phyloP scores from a whole-genome alignment of 2,329 filamentous ascomycete genomes.

The Claviceps sp. region DNA sequence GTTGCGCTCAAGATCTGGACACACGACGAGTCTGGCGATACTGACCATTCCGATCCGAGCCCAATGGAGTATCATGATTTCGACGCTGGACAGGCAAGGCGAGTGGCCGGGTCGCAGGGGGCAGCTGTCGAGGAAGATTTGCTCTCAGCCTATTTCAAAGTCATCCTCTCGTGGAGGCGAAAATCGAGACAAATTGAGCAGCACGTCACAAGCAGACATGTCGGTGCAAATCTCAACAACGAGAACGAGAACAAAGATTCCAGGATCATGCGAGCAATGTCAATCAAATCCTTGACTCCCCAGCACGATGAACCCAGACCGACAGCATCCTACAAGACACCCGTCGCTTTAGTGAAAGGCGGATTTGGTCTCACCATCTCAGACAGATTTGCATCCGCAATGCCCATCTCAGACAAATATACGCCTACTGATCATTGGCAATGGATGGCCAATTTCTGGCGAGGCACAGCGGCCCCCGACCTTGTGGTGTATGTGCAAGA shows the following conservation, averaged over 20 bases:
- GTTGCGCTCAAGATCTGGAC: conserved; percentile 30
- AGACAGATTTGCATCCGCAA: conserved; percentile 58
- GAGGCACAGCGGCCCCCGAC: conserved; percentile 72
- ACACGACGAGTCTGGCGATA: conserved; percentile 14
- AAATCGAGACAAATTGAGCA: conserved; percentile 57
- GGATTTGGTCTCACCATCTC: conserved; percentile 70
- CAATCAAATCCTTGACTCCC: conserved; percentile 3
- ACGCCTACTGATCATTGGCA: conserved; percentile 86
- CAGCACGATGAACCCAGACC: conserved; percentile 4
- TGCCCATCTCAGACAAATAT: conserved; percentile 67
- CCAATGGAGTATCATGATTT: not conserved
- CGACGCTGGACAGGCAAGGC: not conserved
- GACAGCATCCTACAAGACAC: conserved; percentile 26
- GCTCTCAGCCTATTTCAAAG: conserved; percentile 49
- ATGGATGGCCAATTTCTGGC: conserved; percentile 92
- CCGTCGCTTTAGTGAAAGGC: conserved; percentile 62
- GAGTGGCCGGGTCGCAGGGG: not conserved
- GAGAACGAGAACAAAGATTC: conserved; percentile 3
- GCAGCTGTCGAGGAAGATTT: conserved; percentile 20
- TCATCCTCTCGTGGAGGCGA: conserved; percentile 55
- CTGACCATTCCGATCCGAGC: not conserved
- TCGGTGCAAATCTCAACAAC: not conserved
- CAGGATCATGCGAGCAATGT: not conserved
- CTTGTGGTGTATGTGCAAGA: conserved; percentile 55
- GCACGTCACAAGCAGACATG: conserved; percentile 25